phyloP scores from a whole-genome alignment of 78 protist genomes.

The Anaeramoeba ignava region DNA sequence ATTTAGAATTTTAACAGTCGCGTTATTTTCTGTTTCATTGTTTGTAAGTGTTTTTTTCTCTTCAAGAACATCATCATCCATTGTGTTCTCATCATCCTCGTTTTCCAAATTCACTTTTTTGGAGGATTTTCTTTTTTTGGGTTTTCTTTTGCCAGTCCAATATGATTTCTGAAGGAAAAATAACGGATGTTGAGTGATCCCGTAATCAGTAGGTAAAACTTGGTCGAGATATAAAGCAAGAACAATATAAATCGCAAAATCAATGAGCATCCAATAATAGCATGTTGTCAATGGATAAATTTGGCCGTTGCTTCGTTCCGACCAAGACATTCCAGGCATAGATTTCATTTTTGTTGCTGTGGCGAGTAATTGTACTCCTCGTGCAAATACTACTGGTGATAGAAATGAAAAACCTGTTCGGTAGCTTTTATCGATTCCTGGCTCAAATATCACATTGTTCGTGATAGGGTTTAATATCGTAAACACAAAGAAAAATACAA shows the following conservation, averaged over 20 bases:
- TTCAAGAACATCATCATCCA: not conserved
- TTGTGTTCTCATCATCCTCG: not conserved
- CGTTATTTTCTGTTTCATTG: not conserved
- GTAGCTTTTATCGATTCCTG: not conserved
- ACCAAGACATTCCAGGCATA: not conserved
- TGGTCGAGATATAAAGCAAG: constrained; percentile 30
- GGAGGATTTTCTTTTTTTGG: not conserved
- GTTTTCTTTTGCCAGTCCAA: constrained; percentile 9
- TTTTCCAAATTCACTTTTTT: not conserved
- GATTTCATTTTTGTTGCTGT: not conserved
- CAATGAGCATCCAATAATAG: constrained; percentile 11
- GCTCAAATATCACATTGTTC: not conserved
- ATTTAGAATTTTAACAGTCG: not conserved
- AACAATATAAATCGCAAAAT: constrained; percentile 10
- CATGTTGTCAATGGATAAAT: not conserved
- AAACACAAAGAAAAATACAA: constrained; percentile 10
- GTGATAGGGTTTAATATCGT: not conserved
- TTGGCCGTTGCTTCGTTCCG: not conserved
- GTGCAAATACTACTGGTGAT: constrained; percentile 15
- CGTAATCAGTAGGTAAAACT: constrained; percentile 19
- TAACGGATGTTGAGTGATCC: constrained; percentile 6
- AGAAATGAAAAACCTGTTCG: constrained; percentile 2
- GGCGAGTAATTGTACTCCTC: not conserved
- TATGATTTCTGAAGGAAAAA: constrained; percentile 14
- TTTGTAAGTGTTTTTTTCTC: not conserved